Evolutionary conservation across 176 grass and related monocot genomes (phyloP), one percentile per base, ranked within the genome.

Genomic region (Musa troglodytarum): DNA sequence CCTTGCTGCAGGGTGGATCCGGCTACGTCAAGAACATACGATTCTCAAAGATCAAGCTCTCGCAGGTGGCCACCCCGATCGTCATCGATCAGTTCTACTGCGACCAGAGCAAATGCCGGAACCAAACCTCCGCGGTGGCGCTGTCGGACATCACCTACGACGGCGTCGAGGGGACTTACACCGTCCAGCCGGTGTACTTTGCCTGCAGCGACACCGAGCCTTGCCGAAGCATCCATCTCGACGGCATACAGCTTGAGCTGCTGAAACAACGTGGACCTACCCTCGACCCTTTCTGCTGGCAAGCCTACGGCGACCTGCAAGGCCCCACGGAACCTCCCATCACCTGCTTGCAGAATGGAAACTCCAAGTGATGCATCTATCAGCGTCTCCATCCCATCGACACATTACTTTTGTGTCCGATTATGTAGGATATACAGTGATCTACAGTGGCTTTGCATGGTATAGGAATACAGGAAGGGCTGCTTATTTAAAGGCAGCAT

Each of bases 11-110:
- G 90, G 90, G 90, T 5, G 90, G 90, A 5, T 86, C 81, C 1
- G 90, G 90, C 11, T 84, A 55, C 19, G 90, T 85, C 1, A 82
- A 72, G 71, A 71, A 77, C 78, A 67, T 92, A 11, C 71, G 72
- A 19, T 92, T 88, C 65, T 11, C 76, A n/a, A 74, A 63, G 55
- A 79, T 92, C 49, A 73, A 77, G 53, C 73, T 89, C 15, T 75
- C 83, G 10, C 71, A 63, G 20, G 90, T 92, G 54, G 16, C 55
- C 82, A 89, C 72, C 34, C 82, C 90, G 26, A 82, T 92, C 71
- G 63, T 89, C 51, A 92, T 92, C 79, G 76, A 92, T 53, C 90
- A 89, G 57, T 92, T 84, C 66, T 92, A 89, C 79, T 92, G 90
- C 62, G 84, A 92, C 21, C 34, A 64, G 58, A 20, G 61, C 15